phyloP scores from a whole-genome alignment of 805 yeast genomes.

The Scheffersomyces stipitis region DNA sequence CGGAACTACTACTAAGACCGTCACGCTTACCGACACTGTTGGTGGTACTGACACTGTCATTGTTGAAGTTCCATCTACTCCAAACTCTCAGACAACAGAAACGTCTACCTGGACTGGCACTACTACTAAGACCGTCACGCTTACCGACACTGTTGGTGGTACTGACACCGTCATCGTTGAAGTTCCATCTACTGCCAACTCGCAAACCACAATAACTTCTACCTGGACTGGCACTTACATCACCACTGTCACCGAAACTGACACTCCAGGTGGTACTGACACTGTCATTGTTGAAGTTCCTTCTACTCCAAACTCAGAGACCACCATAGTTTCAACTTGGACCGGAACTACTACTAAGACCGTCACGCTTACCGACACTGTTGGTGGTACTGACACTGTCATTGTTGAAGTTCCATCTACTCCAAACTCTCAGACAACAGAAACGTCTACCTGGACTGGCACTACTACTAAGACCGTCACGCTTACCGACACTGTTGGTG shows the following conservation, averaged over 20 bases:
- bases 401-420: conserved; percentile 15
- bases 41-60: conserved; percentile 3
- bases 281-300: not conserved
- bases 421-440: conserved; percentile 4
- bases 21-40: not conserved
- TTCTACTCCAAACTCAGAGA: not conserved
- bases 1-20: not conserved
- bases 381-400: conserved; percentile 12
- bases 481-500: conserved; percentile 2
- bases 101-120: conserved; percentile 12
- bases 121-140: conserved; percentile 10
- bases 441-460: conserved; percentile 12
- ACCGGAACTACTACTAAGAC: conserved; percentile 10
- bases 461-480: conserved; percentile 5
- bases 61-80: conserved; percentile 11
- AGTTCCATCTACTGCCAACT: conserved; percentile 11
- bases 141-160: conserved; percentile 11
- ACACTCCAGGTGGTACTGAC: conserved; percentile 1
- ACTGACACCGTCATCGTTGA: conserved; percentile 23
- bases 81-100: conserved; percentile 6
- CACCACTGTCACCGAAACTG: not conserved
- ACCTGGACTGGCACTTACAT: conserved; percentile 1
- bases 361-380: conserved; percentile 9
- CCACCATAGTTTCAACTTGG: conserved; percentile 1
- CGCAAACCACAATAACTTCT: not conserved